phyloP scores from a whole-genome alignment of 2,329 filamentous ascomycete species.

The Didymella pomorum region DNA sequence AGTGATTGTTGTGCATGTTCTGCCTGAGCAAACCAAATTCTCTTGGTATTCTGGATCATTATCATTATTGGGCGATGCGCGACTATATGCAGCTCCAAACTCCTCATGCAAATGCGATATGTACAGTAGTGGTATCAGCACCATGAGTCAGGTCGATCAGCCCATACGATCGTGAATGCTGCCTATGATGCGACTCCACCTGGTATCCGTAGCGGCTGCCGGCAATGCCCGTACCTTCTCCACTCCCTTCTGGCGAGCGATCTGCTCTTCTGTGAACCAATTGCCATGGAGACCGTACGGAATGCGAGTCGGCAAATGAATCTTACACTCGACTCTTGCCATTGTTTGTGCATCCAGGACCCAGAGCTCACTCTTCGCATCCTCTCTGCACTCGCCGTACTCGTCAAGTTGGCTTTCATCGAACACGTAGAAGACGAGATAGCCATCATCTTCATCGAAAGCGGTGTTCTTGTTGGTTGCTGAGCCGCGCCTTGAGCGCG shows the following conservation, averaged over 20 bases:
- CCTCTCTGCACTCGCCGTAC: constrained; percentile 54
- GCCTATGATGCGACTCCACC: constrained; percentile 23
- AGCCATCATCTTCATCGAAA: constrained; percentile 69
- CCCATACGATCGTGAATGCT: constrained; percentile 25
- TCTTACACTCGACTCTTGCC: constrained; percentile 65
- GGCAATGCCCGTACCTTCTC: constrained; percentile 33
- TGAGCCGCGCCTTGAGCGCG: constrained; percentile 38
- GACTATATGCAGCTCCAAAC: background rate
- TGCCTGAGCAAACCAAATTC: background rate
- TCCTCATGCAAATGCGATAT: constrained; percentile 1
- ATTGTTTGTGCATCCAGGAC: constrained; percentile 71
- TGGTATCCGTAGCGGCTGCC: constrained; percentile 15
- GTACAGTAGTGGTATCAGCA: background rate
- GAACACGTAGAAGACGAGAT: constrained; percentile 73
- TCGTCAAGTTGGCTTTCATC: constrained; percentile 70
- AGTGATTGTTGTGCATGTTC: background rate
- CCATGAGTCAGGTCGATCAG: background rate
- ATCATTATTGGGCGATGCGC: constrained; percentile 10
- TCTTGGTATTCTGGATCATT: background rate
- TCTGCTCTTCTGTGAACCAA: constrained; percentile 50
- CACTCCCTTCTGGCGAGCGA: constrained; percentile 41
- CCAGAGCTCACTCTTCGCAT: constrained; percentile 68
- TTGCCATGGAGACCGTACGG: constrained; percentile 69
- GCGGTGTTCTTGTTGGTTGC: constrained; percentile 8
- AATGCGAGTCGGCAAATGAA: constrained; percentile 70